Base-by-base conservation (phyloP, 139 green algal species). In the Chlamydomonas asymmetrica region DNA sequence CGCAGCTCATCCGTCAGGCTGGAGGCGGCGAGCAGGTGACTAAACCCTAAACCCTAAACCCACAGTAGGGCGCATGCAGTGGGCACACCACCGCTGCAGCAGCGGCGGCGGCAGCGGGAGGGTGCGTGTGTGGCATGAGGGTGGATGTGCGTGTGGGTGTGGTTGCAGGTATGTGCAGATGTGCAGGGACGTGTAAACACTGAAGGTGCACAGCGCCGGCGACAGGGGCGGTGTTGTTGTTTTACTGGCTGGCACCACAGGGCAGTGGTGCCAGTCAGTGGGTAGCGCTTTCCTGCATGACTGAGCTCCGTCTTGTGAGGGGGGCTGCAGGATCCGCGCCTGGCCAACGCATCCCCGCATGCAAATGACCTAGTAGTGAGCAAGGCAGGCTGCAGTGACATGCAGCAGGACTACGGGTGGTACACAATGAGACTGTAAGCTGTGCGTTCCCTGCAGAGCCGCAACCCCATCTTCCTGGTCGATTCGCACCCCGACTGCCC, bases 401-500 rank as follows among this genome's bases (percentile, higher is more conserved):
- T n/a, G n/a, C n/a, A 37, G 56, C 32, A 63, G 56, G 9, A 29
- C 56, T 63, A 16, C 20, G 23, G 29, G 22, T 27, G 16, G 22
- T 37, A n/a, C 29, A 16, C 56, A 27, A 29, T 63, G 56, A 63
- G 8, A 20, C 8, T 63, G 56, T 56, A 56, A 27, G 48, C 48
- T 27, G 48, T 56, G 48, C n/a, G n/a, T n/a, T n/a, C n/a, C 48
- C 61, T 72, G 70, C 85, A 90, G 76, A 63, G 79, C 4, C 80
- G 82, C 71, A 90, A 83, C 60, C 82, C 82, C 7, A 75, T 86
- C 50, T 79, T 82, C 74, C 66, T 88, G 45, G 85, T 81, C 16
- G 85, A 90, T 79, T 80, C 54, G 63, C 83, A 88, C 63, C 83
- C 83, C 71, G 29, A 67, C 49, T 84, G 77, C 78, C 82, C 77